phyloP scores from a whole-genome alignment of 768 basidiomycete genomes.

The Hypholoma sublateritium region DNA sequence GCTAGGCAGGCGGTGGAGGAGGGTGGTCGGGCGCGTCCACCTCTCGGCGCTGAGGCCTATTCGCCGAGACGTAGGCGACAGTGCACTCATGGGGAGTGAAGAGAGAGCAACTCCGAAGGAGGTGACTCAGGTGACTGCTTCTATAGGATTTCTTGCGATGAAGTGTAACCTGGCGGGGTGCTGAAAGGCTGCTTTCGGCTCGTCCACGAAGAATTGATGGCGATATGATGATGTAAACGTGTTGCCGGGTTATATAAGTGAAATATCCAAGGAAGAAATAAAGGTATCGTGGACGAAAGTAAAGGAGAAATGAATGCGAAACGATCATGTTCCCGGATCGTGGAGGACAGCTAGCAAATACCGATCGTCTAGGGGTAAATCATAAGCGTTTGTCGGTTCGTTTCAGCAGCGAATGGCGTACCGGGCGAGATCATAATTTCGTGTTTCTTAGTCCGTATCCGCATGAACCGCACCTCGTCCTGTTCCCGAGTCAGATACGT shows the following conservation, averaged over 20 bases:
- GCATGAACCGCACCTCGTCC: constrained; percentile 87
- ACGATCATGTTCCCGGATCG: constrained; percentile 56
- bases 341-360: constrained; percentile 85
- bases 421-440: constrained; percentile 95
- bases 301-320: neutral
- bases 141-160: too few relatives aligned
- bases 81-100: too few relatives aligned
- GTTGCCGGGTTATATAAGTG: neutral
- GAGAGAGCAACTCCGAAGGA: too few relatives aligned
- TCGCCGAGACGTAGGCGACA: too few relatives aligned
- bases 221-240: neutral
- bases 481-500: constrained; percentile 24
- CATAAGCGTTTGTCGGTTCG: neutral
- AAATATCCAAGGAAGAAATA: neutral
- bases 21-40: neutral
- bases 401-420: constrained; percentile 30
- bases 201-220: neutral
- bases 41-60: neutral
- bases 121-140: too few relatives aligned
- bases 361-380: constrained; percentile 57
- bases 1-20: constrained; percentile 41
- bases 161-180: too few relatives aligned
- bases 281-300: neutral
- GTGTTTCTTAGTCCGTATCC: constrained; percentile 88
- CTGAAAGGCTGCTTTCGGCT: too few relatives aligned